Conservation (phyloP, 164 flowering plant species). For the Tetrastigma voinierianum region DNA sequence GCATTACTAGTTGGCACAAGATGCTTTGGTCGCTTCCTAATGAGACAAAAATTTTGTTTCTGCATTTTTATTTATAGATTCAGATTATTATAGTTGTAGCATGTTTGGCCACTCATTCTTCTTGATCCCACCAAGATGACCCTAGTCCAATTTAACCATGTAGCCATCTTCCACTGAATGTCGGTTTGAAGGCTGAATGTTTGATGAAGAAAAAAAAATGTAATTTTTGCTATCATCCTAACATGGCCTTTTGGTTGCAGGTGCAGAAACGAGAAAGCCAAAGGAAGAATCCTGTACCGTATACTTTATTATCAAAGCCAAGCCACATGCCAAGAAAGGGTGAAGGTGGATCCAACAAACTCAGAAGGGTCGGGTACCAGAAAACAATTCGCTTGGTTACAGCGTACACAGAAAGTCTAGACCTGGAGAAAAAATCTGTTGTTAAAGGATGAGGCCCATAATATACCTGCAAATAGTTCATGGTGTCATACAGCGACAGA, state of each 20-base stretch:
- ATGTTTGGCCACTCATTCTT: no score
- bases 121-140: no score
- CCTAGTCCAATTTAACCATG: no score
- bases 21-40: no score
- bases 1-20: no score
- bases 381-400: no score
- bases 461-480: constrained; percentile 25
- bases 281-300: constrained; percentile 63
- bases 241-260: constrained; percentile 20
- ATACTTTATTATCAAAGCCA: constrained; percentile 61
- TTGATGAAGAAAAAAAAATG: background rate
- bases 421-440: constrained; percentile 11
- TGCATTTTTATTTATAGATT: no score
- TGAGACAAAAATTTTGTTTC: no score
- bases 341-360: constrained; percentile 42
- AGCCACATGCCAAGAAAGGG: constrained; percentile 80
- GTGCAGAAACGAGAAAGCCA: constrained; percentile 37
- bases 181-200: background rate
- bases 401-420: constrained; percentile 9
- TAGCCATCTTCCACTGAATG: background rate
- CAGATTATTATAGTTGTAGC: no score
- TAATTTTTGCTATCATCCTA: background rate
- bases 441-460: constrained; percentile 19
- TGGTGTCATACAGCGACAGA: constrained; percentile 90
- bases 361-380: constrained; percentile 24